Percentiles rank a stretch among this genome's conserved stretches.
phyloP scores from a whole-genome alignment of 2,329 filamentous ascomycete genomes.

The Fusarium euwallaceae region DNA sequence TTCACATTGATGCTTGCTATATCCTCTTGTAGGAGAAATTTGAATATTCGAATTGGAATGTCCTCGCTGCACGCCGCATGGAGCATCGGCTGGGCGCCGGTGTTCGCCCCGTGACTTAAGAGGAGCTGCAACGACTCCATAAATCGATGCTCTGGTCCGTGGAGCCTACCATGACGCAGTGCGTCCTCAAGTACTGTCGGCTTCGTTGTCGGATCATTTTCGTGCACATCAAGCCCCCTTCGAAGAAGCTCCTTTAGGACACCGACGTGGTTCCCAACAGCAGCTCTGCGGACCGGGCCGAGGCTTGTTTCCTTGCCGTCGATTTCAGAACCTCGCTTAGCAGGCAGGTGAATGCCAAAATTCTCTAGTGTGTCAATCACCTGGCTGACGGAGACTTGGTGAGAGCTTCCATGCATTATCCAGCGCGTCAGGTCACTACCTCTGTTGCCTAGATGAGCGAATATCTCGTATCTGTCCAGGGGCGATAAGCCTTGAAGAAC shows the following conservation, averaged over 20 bases:
- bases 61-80: background rate
- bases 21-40: background rate
- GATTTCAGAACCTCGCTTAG: background rate
- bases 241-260: background rate
- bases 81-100: background rate
- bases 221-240: background rate
- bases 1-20: background rate
- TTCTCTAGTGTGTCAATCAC: background rate
- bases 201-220: background rate
- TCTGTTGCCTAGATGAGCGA: background rate
- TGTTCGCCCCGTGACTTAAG: background rate
- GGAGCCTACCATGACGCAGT: background rate
- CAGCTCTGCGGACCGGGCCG: background rate
- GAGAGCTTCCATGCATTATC: background rate
- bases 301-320: background rate
- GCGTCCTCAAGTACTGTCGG: background rate
- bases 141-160: background rate
- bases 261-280: background rate
- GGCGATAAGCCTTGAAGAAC: background rate
- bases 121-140: background rate
- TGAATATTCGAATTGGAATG: background rate
- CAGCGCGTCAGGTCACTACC: background rate
- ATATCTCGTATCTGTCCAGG: background rate
- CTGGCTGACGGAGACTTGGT: background rate
- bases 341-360: background rate